Conservation (phyloP, 176 grass and related monocot genomes). For the Zea luxurians region DNA sequence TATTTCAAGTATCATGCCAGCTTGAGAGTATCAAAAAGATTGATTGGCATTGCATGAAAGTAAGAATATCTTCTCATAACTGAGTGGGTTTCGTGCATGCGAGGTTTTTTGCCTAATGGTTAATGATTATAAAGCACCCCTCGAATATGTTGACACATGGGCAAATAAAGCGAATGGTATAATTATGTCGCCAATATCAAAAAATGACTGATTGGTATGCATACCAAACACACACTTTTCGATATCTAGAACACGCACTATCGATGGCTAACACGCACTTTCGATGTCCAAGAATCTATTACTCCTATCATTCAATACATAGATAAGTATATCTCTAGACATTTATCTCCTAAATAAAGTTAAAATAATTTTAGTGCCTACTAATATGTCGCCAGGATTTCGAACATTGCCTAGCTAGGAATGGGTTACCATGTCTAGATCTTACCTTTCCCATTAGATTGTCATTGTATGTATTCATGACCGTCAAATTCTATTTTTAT, state of each 20-base stretch:
- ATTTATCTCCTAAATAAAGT: not conserved
- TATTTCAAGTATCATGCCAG: not conserved
- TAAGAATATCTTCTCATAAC: not conserved
- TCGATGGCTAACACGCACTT: not conserved
- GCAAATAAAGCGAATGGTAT: not conserved
- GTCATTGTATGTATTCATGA: not conserved
- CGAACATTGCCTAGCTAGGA: not conserved
- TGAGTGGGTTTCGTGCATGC: conserved; percentile 16
- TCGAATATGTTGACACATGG: not conserved
- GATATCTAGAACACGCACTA: not conserved
- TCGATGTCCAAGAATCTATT: not conserved
- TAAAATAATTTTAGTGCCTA: not conserved
- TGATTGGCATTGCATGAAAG: not conserved
- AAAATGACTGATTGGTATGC: not conserved
- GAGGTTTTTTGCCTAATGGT: not conserved
- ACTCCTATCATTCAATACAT: not conserved
- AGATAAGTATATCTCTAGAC: not conserved
- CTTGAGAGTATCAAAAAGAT: not conserved
- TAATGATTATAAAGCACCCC: not conserved
- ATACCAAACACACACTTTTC: not conserved
- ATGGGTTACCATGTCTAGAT: not conserved
- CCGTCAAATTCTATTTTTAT: not conserved
- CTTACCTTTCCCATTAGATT: not conserved
- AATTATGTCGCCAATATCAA: conserved; percentile 4
- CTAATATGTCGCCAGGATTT: not conserved